Conservation (phyloP, 129 eudicot genomes). For the Arctium lappa region DNA sequence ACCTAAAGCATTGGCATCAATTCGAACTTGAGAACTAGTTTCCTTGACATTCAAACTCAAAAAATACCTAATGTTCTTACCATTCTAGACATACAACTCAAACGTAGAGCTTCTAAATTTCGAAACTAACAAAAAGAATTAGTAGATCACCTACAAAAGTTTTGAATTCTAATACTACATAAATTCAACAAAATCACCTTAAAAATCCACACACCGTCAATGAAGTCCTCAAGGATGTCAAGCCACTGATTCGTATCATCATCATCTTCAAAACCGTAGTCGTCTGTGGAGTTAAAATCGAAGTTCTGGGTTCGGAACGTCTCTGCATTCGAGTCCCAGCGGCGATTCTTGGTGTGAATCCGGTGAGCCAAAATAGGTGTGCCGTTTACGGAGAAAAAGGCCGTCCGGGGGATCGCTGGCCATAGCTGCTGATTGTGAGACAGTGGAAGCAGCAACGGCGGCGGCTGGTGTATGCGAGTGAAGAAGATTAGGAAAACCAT, state of each 20-base stretch:
- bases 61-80: not conserved
- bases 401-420: conserved; percentile 4
- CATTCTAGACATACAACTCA: no score
- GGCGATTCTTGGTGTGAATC: conserved; percentile 27
- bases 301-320: conserved; percentile 37
- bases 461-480: conserved; percentile 6
- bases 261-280: conserved; percentile 25
- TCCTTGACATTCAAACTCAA: not conserved
- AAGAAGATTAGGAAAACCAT: conserved; percentile 23
- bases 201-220: conserved; percentile 81
- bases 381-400: not conserved
- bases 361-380: conserved; percentile 3
- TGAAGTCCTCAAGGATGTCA: conserved; percentile 47
- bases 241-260: conserved; percentile 37
- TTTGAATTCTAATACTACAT: not conserved
- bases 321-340: conserved; percentile 84
- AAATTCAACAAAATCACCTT: conserved; percentile 42
- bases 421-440: conserved; percentile 25
- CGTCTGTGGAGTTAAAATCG: conserved; percentile 24
- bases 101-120: not conserved
- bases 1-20: no score
- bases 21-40: not conserved
- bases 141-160: not conserved
- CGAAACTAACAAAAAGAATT: not conserved
- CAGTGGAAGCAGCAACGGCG: conserved; percentile 11